A percentile compares a stretch with the other conserved stretches of the same genome.
Evolutionary conservation across 2,329 filamentous ascomycete genomes (phyloP).

Genomic region (Fusarium sp.): DNA sequence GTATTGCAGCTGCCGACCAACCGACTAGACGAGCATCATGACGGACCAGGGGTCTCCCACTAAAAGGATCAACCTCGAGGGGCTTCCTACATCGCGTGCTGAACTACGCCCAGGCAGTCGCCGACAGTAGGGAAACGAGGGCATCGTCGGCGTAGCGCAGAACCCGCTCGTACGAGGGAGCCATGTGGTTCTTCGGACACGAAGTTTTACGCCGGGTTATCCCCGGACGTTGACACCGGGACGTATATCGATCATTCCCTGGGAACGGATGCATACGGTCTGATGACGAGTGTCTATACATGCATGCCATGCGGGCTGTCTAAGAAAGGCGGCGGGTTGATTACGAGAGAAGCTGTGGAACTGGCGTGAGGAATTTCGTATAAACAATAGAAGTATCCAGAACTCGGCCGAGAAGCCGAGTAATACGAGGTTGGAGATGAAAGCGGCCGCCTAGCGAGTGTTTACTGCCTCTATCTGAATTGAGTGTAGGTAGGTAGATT

Average conservation of each 20-base stretch:
- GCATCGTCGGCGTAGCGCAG: conserved; percentile 47
- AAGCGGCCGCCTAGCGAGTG: neutral
- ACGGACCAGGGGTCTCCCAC: conserved; percentile 43
- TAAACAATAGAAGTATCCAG: neutral
- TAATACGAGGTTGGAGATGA: conserved; percentile 17
- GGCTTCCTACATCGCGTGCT: conserved; percentile 37
- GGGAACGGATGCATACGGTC: conserved; percentile 45
- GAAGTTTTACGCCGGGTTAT: conserved; percentile 54
- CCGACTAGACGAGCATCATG: conserved; percentile 43
- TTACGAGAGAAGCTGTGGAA: conserved; percentile 45
- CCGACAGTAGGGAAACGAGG: conserved; percentile 36
- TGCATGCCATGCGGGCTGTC: conserved; percentile 41
- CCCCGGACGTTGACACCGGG: conserved; percentile 51
- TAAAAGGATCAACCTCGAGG: conserved; percentile 46
- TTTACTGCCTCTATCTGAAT: neutral
- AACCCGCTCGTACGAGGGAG: conserved; percentile 47
- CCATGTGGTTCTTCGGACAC: conserved; percentile 50
- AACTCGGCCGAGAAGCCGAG: conserved; percentile 19
- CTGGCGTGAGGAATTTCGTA: conserved; percentile 43
- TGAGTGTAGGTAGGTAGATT: neutral
- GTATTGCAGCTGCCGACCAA: conserved; percentile 38
- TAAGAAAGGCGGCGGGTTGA: conserved; percentile 44
- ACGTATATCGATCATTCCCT: conserved; percentile 45
- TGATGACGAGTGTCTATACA: conserved; percentile 31
- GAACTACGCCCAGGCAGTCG: conserved; percentile 42